These are phyloP conservation scores for Gracilaria gracilis DNA, from an alignment of 23 red algal genomes.

Conservation along the genomic window DNA sequence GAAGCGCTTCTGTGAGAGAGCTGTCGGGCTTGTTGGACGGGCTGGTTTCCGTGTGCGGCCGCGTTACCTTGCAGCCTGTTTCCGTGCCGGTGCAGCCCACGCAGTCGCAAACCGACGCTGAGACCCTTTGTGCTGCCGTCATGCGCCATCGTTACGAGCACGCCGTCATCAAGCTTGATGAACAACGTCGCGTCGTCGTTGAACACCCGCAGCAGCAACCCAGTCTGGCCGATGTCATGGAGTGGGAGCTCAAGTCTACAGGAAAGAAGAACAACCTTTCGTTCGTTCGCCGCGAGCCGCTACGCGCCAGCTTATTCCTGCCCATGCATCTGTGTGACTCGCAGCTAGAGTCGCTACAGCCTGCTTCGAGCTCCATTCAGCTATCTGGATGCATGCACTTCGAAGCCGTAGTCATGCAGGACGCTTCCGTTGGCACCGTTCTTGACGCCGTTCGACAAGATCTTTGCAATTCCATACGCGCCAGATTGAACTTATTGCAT, in stretches of 20 bases:
- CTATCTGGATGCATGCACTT: slow-evolving; percentile 16
- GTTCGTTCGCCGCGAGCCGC: not conserved
- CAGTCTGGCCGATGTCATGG: not conserved
- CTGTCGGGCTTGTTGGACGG: not conserved
- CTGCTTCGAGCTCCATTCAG: not conserved
- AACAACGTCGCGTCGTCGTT: not conserved
- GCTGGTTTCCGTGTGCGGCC: not conserved
- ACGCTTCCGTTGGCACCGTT: not conserved
- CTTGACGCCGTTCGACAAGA: slow-evolving; percentile 39
- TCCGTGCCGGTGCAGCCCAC: not conserved
- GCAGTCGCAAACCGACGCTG: not conserved
- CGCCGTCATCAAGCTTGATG: slow-evolving; percentile 20
- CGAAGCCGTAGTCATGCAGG: slow-evolving; percentile 38
- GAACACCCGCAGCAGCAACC: not conserved
- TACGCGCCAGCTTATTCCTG: not conserved
- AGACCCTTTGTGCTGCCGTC: not conserved
- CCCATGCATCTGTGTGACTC: not conserved
- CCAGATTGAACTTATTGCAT: slow-evolving; percentile 13
- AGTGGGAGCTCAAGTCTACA: not conserved
- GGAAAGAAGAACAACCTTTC: not conserved
- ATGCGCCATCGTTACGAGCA: not conserved
- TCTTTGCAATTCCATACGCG: slow-evolving; percentile 31
- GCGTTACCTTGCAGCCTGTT: not conserved
- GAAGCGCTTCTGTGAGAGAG: not conserved
- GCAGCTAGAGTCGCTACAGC: not conserved